Conservation (phyloP, 1,284 basidiomycete species). For the Trametes polyzona region DNA sequence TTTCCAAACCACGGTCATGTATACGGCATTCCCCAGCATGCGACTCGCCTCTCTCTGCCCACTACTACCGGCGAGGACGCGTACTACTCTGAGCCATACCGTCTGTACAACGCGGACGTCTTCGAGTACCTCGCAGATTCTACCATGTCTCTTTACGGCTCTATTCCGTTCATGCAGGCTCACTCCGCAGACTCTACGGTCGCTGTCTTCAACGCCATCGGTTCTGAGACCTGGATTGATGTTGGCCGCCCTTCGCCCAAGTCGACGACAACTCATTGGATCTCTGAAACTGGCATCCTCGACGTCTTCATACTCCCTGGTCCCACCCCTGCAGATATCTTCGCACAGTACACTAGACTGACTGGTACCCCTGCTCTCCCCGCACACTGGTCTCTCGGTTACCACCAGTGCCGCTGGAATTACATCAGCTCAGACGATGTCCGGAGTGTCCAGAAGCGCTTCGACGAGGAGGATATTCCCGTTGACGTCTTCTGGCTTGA, state of each 20-base stretch:
- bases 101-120: conserved; percentile 95
- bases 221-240: conserved; percentile 96
- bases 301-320: conserved; percentile 95
- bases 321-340: conserved; percentile 80
- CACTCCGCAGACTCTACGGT: conserved; percentile 87
- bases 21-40: conserved; percentile 97
- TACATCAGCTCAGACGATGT: conserved; percentile 93
- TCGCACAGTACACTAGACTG: conserved; percentile 83
- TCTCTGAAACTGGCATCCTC: conserved; percentile 95
- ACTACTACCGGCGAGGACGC: conserved; percentile 76
- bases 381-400: conserved; percentile 89
- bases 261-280: conserved; percentile 90
- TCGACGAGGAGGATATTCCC: conserved; percentile 94
- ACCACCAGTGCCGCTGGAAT: conserved; percentile 99
- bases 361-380: conserved; percentile 90
- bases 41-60: conserved; percentile 88
- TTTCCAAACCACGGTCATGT: conserved; percentile 92
- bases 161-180: conserved; percentile 93
- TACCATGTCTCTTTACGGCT: conserved; percentile 90
- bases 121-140: conserved; percentile 96
- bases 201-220: conserved; percentile 90
- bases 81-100: conserved; percentile 88
- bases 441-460: conserved; percentile 82
- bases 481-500: conserved; percentile 99
- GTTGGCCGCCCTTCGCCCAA: conserved; percentile 68